Conservation (phyloP, 768 basidiomycete species). For the Hemileccinum impolitum region DNA sequence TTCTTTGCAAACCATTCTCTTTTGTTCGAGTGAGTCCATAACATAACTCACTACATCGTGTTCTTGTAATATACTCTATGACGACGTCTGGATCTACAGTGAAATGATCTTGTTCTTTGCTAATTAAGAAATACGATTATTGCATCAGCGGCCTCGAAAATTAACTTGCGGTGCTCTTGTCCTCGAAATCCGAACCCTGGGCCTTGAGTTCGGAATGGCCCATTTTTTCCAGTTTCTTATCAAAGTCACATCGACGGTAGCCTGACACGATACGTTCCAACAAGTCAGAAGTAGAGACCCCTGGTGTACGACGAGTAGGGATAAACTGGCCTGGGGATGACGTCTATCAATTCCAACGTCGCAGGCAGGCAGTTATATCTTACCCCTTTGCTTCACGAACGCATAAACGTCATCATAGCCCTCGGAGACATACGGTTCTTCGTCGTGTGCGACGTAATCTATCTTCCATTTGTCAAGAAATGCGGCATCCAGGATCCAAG, state of each 20-base stretch:
- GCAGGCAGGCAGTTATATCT: conserved; percentile 13
- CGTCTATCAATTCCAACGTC: not conserved
- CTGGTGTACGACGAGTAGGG: conserved; percentile 92
- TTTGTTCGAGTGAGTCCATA: too few species aligned
- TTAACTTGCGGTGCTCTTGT: conserved; percentile 5
- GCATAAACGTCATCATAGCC: conserved; percentile 85
- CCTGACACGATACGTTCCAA: conserved; percentile 88
- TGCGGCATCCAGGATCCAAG: conserved; percentile 82
- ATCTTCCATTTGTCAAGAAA: conserved; percentile 86
- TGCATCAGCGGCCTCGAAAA: not conserved
- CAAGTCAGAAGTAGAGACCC: conserved; percentile 89
- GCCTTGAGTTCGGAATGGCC: conserved; percentile 70
- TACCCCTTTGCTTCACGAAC: conserved; percentile 77
- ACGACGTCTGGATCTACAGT: conserved; percentile 1
- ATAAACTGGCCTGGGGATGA: conserved; percentile 76
- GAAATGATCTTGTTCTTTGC: too few species aligned
- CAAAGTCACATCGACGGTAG: conserved; percentile 83
- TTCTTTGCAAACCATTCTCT: not conserved
- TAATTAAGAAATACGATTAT: not conserved
- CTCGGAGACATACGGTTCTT: conserved; percentile 78
- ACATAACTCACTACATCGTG: not conserved
- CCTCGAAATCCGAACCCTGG: conserved; percentile 38
- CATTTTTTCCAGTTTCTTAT: conserved; percentile 87
- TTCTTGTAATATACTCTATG: conserved; percentile 13
- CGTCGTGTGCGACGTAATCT: conserved; percentile 97